A percentile compares a stretch with the other conserved stretches of the same genome.
Evolutionary conservation across 495 filamentous ascomycete species (phyloP).

Genomic region (Neurospora sp.): DNA sequence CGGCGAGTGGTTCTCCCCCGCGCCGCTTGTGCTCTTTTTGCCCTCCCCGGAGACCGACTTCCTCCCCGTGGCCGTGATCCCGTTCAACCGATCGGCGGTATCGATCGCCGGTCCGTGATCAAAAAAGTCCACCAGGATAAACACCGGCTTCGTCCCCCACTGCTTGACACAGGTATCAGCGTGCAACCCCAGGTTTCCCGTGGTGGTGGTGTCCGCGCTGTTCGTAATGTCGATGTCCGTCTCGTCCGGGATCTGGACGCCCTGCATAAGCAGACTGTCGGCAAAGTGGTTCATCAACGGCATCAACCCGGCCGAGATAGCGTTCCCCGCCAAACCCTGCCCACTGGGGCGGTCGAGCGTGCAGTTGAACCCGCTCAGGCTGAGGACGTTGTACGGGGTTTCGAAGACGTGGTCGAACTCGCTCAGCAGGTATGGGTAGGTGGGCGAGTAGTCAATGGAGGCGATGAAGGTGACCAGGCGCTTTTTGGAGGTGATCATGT

Average conservation of each 20-base stretch:
- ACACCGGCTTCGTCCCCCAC: slow-evolving; percentile 46
- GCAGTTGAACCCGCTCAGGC: slow-evolving; percentile 45
- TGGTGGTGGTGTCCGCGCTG: slow-evolving; percentile 26
- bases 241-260: slow-evolving; percentile 48
- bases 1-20: slow-evolving; percentile 1
- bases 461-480: slow-evolving; percentile 56
- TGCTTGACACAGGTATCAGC: slow-evolving; percentile 38
- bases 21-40: background rate
- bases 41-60: background rate
- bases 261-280: slow-evolving; percentile 47
- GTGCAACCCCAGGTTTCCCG: slow-evolving; percentile 51
- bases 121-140: slow-evolving; percentile 59
- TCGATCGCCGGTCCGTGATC: slow-evolving; percentile 49
- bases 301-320: slow-evolving; percentile 34
- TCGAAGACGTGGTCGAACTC: slow-evolving; percentile 68
- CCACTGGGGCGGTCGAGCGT: slow-evolving; percentile 50
- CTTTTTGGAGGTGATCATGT: slow-evolving; percentile 48
- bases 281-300: slow-evolving; percentile 67
- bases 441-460: slow-evolving; percentile 35
- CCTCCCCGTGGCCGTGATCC: slow-evolving; percentile 28
- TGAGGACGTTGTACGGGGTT: slow-evolving; percentile 53
- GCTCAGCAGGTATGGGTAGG: slow-evolving; percentile 52
- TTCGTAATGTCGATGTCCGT: slow-evolving; percentile 47
- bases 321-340: slow-evolving; percentile 29
- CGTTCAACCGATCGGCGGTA: slow-evolving; percentile 49